These are phyloP conservation scores for Nemania serpens DNA, from an alignment of 2,329 filamentous ascomycete genomes.

Conservation along the genomic window DNA sequence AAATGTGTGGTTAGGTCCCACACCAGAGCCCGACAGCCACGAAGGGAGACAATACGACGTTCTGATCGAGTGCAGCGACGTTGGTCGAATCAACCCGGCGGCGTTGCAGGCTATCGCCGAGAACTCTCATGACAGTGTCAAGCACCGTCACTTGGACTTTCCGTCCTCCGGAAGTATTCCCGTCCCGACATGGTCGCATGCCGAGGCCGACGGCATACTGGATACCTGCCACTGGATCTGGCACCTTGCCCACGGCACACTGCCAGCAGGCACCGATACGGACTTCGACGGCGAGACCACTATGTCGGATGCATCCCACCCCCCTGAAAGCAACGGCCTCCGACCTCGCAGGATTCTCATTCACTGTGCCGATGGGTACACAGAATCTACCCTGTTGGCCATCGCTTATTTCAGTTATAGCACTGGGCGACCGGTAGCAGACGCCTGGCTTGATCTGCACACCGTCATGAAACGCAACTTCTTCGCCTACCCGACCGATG, in stretches of 20 bases:
- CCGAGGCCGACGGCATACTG: conserved; percentile 81
- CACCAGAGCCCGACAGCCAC: conserved; percentile 68
- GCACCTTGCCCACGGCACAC: conserved; percentile 72
- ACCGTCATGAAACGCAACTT: conserved; percentile 84
- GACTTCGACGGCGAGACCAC: conserved; percentile 50
- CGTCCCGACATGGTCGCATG: conserved; percentile 80
- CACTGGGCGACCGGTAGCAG: conserved; percentile 76
- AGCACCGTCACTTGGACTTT: conserved; percentile 68
- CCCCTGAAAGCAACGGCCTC: conserved; percentile 41
- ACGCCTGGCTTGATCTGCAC: conserved; percentile 88
- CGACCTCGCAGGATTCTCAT: conserved; percentile 75
- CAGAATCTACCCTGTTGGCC: conserved; percentile 85
- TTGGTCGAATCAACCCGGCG: conserved; percentile 75
- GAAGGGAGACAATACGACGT: conserved; percentile 75
- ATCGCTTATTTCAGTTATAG: conserved; percentile 95
- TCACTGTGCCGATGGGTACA: conserved; percentile 95
- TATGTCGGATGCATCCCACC: conserved; percentile 44
- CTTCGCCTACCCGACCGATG: conserved; percentile 93
- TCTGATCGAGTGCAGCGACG: conserved; percentile 85
- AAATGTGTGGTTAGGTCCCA: conserved; percentile 90
- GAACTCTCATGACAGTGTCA: conserved; percentile 50
- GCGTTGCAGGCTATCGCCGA: conserved; percentile 67
- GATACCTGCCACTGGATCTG: conserved; percentile 92
- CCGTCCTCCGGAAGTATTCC: conserved; percentile 93
- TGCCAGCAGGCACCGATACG: conserved; percentile 42